A percentile compares a stretch with the other conserved stretches of the same genome.
phyloP scores from a whole-genome alignment of 805 yeast genomes.

The Metschnikowia cubensis region DNA sequence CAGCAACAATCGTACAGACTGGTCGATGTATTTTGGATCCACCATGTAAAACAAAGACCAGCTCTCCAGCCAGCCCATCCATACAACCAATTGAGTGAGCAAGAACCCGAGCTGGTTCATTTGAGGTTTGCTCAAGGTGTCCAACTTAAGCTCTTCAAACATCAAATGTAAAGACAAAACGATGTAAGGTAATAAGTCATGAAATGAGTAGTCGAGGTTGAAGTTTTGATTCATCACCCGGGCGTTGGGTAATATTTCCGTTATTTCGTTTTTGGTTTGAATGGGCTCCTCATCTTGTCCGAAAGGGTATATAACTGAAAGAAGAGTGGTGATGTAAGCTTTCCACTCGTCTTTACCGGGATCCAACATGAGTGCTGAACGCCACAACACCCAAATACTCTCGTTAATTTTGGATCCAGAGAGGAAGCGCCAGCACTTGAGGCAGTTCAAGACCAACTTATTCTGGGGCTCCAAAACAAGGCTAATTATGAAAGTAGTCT shows the following conservation, averaged over 20 bases:
- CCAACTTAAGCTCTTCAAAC: constrained; percentile 69
- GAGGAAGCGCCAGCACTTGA: constrained; percentile 49
- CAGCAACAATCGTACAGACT: constrained; percentile 39
- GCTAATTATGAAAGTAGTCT: constrained; percentile 23
- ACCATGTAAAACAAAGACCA: constrained; percentile 60
- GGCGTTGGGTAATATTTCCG: constrained; percentile 31
- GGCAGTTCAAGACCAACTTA: constrained; percentile 40
- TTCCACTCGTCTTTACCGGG: constrained; percentile 53
- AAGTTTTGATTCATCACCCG: constrained; percentile 23
- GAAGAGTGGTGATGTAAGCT: constrained; percentile 49
- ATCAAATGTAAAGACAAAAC: constrained; percentile 68
- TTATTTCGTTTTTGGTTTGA: constrained; percentile 24
- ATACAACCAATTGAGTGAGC: constrained; percentile 55
- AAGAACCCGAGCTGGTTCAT: constrained; percentile 46
- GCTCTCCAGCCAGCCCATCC: constrained; percentile 70
- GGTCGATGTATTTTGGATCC: constrained; percentile 32
- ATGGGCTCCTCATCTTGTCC: constrained; percentile 17
- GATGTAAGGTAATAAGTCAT: constrained; percentile 59
- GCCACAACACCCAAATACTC: constrained; percentile 61
- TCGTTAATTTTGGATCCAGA: constrained; percentile 57
- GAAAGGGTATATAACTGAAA: constrained; percentile 50
- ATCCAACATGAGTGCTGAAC: constrained; percentile 46
- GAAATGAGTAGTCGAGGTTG: constrained; percentile 37
- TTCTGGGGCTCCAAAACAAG: constrained; percentile 45
- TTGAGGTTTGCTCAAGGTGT: constrained; percentile 38